Base-by-base conservation (phyloP, 257 asterid species). In the Fraxinus anomala region DNA sequence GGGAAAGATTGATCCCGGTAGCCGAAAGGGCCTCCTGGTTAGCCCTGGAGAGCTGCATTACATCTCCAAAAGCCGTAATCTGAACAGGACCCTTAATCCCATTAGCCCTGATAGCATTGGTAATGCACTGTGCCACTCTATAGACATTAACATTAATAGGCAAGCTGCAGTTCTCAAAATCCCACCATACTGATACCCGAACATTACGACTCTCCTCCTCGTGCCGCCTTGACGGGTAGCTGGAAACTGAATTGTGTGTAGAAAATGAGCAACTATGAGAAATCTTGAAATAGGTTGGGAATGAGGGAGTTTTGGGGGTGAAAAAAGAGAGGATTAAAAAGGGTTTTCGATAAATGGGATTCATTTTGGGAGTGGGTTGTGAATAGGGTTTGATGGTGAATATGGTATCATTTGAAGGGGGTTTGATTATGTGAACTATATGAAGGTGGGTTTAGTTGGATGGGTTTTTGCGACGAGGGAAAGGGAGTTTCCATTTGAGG, bases 121-220 rank as follows among this genome's bases (percentile, higher is more conserved):
- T 89, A 36, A 95, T 86, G 72, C 85, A 74, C 78, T 87, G 96
- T 72, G 91, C 85, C 77, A 95, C 95, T 78, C 81, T 84, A 54
- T 83, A 90, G 2, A 88, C 98, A 74, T 88, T 93, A 9, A 80
- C 75, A 76, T 88, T 87, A 28, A 65, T 61, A 16, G 98, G 98
- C 23, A 92, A 77, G 30, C 79, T 24, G 61, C 99, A 95, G 76
- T 93, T 95, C 86, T 95, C 99, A 71, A 95, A 91, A 82, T 95
- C 99, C 99, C 99, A 95, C 99, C 98, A 95, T 42, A 95, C 99
- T 2, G 99, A 93, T 1, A 95, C 96, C 82, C 92, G 88, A 44
- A 93, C 96, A 70, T 70, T 76, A 72, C 97, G 92, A 76, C 92
- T 85, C 81, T 89, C 96, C 44, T 93, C 98, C 77, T 89, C 97